Evolutionary conservation across 306 rosid genomes (phyloP), one percentile per base, ranked within the genome.

Genomic region (Adenanthera pavonina): DNA sequence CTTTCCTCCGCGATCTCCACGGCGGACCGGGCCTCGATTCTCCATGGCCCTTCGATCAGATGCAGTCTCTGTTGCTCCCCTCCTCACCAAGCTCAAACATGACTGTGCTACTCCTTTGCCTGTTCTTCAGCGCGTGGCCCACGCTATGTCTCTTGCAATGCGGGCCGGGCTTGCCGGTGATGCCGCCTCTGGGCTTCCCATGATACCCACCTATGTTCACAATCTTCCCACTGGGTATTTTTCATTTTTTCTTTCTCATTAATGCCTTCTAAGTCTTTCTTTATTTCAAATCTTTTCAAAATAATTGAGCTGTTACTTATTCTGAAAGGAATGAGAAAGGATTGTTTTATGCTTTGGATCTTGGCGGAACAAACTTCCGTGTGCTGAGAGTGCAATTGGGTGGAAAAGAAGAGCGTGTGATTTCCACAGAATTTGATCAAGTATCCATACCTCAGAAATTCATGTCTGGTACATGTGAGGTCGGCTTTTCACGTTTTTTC

Each of bases 351-450:
- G 99, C 95, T 17, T 79, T 92, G 92, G 99, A 95, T 90, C 97
- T 95, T 48, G 99, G 99, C 34, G 99, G 99, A 56, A 91, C 99
- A 2, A 93, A 95, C 78, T 95, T 95, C 84, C 87, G 97, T 61
- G 97, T 93, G 84, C 82, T 95, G 78, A 89, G 97, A 74, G 97
- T 95, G 34, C 95, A 91, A 65, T 78, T 95, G 71, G 99, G 95
- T 62, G 97, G 99, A 35, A 86, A 88, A 64, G 81, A 93, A 80
- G 91, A 88, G 48, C 93, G 95, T 38, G 93, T 95, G 9, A 76
- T 93, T 67, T 92, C 90, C 73, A 86, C 94, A 0, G 95, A 95
- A 43, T 95, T 89, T 53, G 93, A 95, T 10, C 97, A 90, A 90
- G 88, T 91, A 19, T 75, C 97, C 19, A 92, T 95, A 33, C 97